Evolutionary conservation across 345 rosid species (phyloP).

Genomic region (Microthlaspi erraticum): DNA sequence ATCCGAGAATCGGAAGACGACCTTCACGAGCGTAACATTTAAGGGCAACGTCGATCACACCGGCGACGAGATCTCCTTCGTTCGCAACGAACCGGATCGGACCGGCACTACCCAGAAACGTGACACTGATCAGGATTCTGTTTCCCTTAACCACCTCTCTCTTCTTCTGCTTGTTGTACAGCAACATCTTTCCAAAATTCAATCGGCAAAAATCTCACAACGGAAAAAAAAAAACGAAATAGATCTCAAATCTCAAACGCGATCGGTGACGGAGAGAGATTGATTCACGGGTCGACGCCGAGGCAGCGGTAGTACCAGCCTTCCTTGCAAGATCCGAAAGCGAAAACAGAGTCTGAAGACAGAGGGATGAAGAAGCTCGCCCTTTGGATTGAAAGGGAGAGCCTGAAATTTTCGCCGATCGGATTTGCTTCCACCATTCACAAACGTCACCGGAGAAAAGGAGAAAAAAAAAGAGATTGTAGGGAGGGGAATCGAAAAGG

Average conservation of each 20-base stretch:
- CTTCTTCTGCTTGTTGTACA: constrained; percentile 76
- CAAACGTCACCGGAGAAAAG: constrained; percentile 44
- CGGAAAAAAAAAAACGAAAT: too few species aligned
- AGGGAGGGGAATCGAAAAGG: not conserved
- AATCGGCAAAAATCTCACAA: not conserved
- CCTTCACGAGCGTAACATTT: constrained; percentile 89
- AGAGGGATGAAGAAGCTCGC: constrained; percentile 62
- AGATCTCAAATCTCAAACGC: too few species aligned
- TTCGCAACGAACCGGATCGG: constrained; percentile 93
- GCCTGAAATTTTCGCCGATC: constrained; percentile 56
- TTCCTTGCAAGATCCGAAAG: constrained; percentile 93
- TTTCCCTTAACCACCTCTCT: constrained; percentile 62
- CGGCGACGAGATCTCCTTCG: constrained; percentile 71
- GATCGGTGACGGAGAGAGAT: too few species aligned
- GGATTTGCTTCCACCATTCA: constrained; percentile 92
- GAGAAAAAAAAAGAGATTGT: not conserved
- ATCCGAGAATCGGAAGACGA: constrained; percentile 85
- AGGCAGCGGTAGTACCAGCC: constrained; percentile 99
- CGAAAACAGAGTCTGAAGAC: constrained; percentile 58
- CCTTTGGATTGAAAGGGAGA: constrained; percentile 77
- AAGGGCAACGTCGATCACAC: constrained; percentile 78
- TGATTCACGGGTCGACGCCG: constrained; percentile 82
- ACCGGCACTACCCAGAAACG: constrained; percentile 88
- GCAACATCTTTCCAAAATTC: constrained; percentile 55
- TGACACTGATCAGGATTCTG: constrained; percentile 71